Evolutionary conservation across 2,329 filamentous ascomycete genomes (phyloP).

Genomic region (Diplodia sapinea): DNA sequence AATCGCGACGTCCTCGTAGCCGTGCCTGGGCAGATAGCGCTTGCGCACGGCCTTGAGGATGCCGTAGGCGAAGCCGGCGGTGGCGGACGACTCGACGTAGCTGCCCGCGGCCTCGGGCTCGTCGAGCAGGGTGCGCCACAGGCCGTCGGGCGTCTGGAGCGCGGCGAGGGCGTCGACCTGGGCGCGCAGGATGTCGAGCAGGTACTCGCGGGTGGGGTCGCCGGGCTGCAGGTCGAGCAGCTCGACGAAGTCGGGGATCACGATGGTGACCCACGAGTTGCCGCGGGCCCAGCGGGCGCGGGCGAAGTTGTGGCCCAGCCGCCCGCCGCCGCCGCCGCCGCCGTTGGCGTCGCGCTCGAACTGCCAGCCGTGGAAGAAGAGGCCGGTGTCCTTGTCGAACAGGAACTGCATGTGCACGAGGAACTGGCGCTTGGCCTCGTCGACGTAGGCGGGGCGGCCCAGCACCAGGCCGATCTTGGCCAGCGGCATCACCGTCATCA

Average conservation of each 20-base stretch:
- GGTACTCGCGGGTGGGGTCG: slow-evolving; percentile 66
- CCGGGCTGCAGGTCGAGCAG: slow-evolving; percentile 65
- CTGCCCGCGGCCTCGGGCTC: slow-evolving; percentile 69
- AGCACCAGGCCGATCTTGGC: slow-evolving; percentile 79
- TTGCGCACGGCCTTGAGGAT: slow-evolving; percentile 76
- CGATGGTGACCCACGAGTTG: slow-evolving; percentile 80
- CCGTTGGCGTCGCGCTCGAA: slow-evolving; percentile 56
- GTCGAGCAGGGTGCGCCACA: slow-evolving; percentile 79
- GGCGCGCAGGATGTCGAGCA: slow-evolving; percentile 68
- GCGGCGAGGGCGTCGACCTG: slow-evolving; percentile 69
- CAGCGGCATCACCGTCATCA: slow-evolving; percentile 84
- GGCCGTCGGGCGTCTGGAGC: slow-evolving; percentile 66
- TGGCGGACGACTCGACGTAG: slow-evolving; percentile 77
- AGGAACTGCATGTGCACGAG: slow-evolving; percentile 79
- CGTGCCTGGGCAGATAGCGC: slow-evolving; percentile 66
- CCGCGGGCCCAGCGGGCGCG: slow-evolving; percentile 63
- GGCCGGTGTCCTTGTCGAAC: slow-evolving; percentile 71
- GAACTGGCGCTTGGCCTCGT: slow-evolving; percentile 79
- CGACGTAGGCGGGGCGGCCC: slow-evolving; percentile 72
- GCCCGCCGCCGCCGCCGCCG: too few relatives aligned
- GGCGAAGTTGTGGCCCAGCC: slow-evolving; percentile 62
- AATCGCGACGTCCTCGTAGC: slow-evolving; percentile 66
- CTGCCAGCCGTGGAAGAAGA: slow-evolving; percentile 85
- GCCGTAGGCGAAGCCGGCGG: slow-evolving; percentile 80
- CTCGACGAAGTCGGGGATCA: slow-evolving; percentile 82